phyloP scores from a whole-genome alignment of 768 basidiomycete species.

The Termitomyces titanicus region DNA sequence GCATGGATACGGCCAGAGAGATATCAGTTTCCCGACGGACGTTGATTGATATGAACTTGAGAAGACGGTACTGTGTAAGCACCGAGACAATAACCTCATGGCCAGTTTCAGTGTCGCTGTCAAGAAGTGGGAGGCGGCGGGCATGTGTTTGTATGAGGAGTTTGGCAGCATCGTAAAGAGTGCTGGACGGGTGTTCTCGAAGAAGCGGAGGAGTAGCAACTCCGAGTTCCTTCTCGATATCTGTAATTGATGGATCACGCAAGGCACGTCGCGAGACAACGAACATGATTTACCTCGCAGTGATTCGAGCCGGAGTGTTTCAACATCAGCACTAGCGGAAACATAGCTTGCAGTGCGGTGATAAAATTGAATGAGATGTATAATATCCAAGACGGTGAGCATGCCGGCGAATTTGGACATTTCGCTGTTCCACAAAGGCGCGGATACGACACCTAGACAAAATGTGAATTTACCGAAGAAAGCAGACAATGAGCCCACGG shows the following conservation, averaged over 20 bases:
- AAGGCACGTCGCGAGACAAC: slow-evolving; percentile 2
- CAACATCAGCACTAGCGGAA: slow-evolving; percentile 85
- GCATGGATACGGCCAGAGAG: not conserved
- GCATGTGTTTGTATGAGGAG: slow-evolving; percentile 94
- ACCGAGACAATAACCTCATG: slow-evolving; percentile 96
- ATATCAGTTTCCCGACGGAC: slow-evolving; percentile 40
- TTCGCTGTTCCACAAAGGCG: slow-evolving; percentile 97
- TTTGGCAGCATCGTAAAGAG: slow-evolving; percentile 87
- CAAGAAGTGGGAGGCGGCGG: slow-evolving; percentile 89
- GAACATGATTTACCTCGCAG: slow-evolving; percentile 62
- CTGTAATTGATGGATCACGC: slow-evolving; percentile 36
- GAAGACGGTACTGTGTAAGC: slow-evolving; percentile 93
- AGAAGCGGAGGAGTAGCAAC: slow-evolving; percentile 91
- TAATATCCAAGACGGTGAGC: slow-evolving; percentile 99
- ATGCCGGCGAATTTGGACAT: slow-evolving; percentile 92
- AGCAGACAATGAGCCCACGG: slow-evolving; percentile 6
- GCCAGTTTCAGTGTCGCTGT: slow-evolving; percentile 88
- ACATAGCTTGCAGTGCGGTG: slow-evolving; percentile 86
- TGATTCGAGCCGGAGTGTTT: slow-evolving; percentile 84
- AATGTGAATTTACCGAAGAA: slow-evolving; percentile 8
- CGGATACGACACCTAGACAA: slow-evolving; percentile 86
- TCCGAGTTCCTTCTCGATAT: slow-evolving; percentile 89
- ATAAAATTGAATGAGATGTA: slow-evolving; percentile 98
- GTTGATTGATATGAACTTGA: slow-evolving; percentile 98
- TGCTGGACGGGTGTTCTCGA: slow-evolving; percentile 81